Conservation (phyloP, 2,329 filamentous ascomycete genomes). For the Clonostachys sp. region DNA sequence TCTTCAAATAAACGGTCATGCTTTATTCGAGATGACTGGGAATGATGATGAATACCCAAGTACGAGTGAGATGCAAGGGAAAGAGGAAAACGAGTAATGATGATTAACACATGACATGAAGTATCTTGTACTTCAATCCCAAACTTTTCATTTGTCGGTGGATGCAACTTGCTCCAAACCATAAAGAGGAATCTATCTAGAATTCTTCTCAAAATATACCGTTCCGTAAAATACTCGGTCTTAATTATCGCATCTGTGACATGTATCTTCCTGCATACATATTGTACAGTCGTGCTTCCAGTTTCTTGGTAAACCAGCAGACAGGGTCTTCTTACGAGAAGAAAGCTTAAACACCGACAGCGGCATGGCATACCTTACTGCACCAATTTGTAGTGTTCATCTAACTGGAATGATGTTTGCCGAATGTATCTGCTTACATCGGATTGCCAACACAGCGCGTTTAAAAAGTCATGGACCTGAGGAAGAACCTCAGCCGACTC, state of each 20-base stretch:
- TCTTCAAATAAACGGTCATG: slow-evolving; percentile 80
- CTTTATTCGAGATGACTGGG: slow-evolving; percentile 23
- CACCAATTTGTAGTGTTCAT: slow-evolving; percentile 5
- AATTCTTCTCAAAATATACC: neutral
- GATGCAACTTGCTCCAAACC: neutral
- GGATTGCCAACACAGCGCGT: slow-evolving; percentile 43
- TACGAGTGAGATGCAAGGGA: slow-evolving; percentile 3
- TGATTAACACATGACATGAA: slow-evolving; percentile 8
- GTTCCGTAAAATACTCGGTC: neutral
- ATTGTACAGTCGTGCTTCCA: neutral
- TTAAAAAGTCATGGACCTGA: slow-evolving; percentile 58
- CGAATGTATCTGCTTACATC: slow-evolving; percentile 62
- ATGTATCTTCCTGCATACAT: neutral
- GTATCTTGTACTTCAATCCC: slow-evolving; percentile 1
- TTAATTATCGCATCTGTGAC: neutral
- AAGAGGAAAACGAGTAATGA: slow-evolving; percentile 8
- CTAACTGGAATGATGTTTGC: slow-evolving; percentile 39
- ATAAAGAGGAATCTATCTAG: neutral
- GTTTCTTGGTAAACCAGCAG: too few relatives aligned
- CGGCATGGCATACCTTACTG: too few relatives aligned
- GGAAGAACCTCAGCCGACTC: slow-evolving; percentile 43
- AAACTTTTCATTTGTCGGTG: slow-evolving; percentile 3
- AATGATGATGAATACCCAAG: neutral
- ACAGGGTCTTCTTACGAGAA: too few relatives aligned
- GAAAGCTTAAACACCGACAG: too few relatives aligned